Evolutionary conservation across 225 moss, liverwort and hornwort genomes (phyloP), one percentile per base, ranked within the genome.

Genomic region (Lunularia cruciata): DNA sequence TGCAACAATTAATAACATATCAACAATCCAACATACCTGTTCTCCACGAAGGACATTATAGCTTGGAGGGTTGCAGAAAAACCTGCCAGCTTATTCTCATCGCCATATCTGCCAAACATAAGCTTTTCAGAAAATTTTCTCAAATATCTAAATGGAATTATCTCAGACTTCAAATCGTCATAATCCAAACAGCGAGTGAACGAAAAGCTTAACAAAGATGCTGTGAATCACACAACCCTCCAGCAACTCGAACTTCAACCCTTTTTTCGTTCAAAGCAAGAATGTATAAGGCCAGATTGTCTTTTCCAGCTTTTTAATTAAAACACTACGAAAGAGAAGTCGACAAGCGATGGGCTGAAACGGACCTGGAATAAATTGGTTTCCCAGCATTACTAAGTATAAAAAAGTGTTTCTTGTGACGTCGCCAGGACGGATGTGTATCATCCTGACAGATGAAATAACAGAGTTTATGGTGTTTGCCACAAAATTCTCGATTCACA

Each of bases 361-460:
- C 80, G 22, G 74, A 95, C 95, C 96, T 98, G 65, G 92, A 98
- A 73, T 87, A 98, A 68, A 98, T 83, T 49, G 96, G 96, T 73
- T 98, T 98, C 62, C 96, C 96, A 46, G 96, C 92, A 75, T 98
- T 98, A 75, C 96, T 98, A 46, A 98, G 96, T 57, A 98, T 92
- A 61, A 98, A 92, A 66, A 92, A 98, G 72, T 98, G 96, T 30
- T 98, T 98, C 75, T 88, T 90, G 75, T 98, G 96, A 73, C 81
- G 79, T 70, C 92, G 81, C 96, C 96, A 98, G 43, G 92, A 86
- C 59, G 77, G 70, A 57, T 77, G 83, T 9, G 89, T 77, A 60
- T 98, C 96, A 86, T 98, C 95, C 92, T 95, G 85, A 46, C 8
- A 63, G 34, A 65, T 65, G 30, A 15, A 3, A 65, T 6, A 65